These are phyloP conservation scores for Dictyostelium firmibasis DNA, from an alignment of 78 protist species.

Conservation along the genomic window DNA sequence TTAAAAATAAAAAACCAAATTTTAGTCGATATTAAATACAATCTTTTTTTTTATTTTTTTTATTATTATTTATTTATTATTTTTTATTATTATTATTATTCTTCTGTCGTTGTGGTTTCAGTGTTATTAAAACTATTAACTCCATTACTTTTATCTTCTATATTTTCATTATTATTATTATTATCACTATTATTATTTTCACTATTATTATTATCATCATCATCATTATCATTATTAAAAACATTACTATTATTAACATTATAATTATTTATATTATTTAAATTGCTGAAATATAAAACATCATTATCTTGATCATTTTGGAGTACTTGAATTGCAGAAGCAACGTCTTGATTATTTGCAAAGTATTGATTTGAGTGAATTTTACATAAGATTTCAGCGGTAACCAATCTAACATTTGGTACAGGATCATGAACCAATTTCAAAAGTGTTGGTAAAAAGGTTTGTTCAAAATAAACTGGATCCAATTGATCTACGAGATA, in stretches of 20 bases:
- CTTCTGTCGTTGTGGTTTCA: not conserved
- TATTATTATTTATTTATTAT: too few species aligned
- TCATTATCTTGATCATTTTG: constrained; percentile 57
- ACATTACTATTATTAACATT: too few species aligned
- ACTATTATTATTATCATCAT: too few species aligned
- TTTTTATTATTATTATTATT: too few species aligned
- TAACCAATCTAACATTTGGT: constrained; percentile 70
- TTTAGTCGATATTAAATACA: not conserved
- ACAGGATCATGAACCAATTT: constrained; percentile 30
- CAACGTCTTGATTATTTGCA: constrained; percentile 1
- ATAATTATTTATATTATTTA: not conserved
- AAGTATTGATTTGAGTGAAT: constrained; percentile 1
- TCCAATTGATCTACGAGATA: constrained; percentile 56
- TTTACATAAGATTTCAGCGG: constrained; percentile 55
- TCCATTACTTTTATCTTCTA: not conserved
- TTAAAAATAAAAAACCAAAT: not conserved
- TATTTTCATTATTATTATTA: too few species aligned
- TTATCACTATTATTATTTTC: too few species aligned
- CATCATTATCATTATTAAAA: too few species aligned
- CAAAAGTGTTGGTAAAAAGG: constrained; percentile 25
- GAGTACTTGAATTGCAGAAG: not conserved
- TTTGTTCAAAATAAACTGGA: constrained; percentile 27
- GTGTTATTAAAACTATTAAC: not conserved
- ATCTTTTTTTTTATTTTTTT: too few species aligned
- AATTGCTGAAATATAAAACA: constrained; percentile 54